Evolutionary conservation across 768 basidiomycete species (phyloP).

Genomic region (Russula dissimulans): DNA sequence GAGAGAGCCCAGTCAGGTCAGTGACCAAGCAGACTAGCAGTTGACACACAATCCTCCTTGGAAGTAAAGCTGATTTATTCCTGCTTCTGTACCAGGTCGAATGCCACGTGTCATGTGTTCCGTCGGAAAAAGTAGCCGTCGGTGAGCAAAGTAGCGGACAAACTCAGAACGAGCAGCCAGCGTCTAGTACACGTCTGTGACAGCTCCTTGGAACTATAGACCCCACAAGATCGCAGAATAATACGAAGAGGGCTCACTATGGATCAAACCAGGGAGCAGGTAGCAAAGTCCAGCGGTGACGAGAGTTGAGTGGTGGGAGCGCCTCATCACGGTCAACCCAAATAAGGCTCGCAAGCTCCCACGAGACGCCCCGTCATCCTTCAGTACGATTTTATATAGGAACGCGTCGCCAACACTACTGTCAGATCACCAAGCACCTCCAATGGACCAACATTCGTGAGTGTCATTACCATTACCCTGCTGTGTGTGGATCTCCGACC

Average conservation of each 20-base stretch:
- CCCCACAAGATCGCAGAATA: not conserved
- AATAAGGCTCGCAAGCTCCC: not conserved
- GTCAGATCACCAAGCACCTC: not conserved
- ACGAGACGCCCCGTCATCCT: not conserved
- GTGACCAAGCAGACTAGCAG: too few species aligned
- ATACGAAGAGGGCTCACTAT: not conserved
- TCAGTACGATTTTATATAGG: not conserved
- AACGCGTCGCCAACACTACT: not conserved
- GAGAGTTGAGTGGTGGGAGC: not conserved
- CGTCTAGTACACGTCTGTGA: too few species aligned
- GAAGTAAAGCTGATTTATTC: not conserved
- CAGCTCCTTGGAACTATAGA: not conserved
- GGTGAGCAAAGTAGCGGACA: not conserved
- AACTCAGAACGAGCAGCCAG: too few species aligned
- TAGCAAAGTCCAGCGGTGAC: not conserved
- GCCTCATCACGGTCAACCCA: not conserved
- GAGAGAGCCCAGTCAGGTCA: too few species aligned
- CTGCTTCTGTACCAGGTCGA: not conserved
- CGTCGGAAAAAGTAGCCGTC: not conserved
- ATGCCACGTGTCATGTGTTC: not conserved
- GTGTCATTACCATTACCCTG: not conserved
- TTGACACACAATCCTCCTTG: too few species aligned
- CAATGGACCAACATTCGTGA: not conserved
- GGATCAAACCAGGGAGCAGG: not conserved
- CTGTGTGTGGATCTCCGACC: not conserved